These are phyloP conservation scores for Boletus bicolor DNA, from an alignment of 768 basidiomycete genomes.

Conservation along the genomic window DNA sequence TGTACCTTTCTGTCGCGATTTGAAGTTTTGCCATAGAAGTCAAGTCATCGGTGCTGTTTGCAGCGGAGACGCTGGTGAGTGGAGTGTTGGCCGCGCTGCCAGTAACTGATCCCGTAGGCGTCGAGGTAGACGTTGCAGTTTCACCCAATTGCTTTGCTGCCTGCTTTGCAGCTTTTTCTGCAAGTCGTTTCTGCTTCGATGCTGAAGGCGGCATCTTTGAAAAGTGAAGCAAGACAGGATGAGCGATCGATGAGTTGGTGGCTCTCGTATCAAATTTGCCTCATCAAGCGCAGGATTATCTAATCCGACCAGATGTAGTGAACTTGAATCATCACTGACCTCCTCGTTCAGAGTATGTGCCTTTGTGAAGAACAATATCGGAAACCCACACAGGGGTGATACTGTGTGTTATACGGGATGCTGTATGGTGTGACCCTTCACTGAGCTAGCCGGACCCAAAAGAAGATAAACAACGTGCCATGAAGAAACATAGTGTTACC, in stretches of 20 bases:
- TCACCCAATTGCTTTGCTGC: conserved; percentile 51
- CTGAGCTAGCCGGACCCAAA: no score
- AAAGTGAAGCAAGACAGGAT: conserved; percentile 9
- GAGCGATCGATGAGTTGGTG: conserved; percentile 25
- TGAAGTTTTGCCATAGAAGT: conserved; percentile 84
- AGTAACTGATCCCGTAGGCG: conserved; percentile 62
- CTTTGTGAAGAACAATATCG: no score
- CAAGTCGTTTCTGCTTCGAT: conserved; percentile 90
- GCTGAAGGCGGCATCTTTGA: conserved; percentile 68
- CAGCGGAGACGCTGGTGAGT: conserved; percentile 76
- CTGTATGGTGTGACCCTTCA: no score
- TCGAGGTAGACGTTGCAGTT: conserved; percentile 48
- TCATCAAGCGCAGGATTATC: conserved; percentile 25
- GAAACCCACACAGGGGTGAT: no score
- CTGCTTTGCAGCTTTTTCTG: conserved; percentile 89
- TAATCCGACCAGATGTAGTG: conserved; percentile 21
- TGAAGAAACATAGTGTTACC: no score
- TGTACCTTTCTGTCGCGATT: conserved; percentile 85
- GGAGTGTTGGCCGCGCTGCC: conserved; percentile 73
- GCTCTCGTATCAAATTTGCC: conserved; percentile 11
- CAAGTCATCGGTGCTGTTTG: conserved; percentile 77
- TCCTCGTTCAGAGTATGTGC: neutral
- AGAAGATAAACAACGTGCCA: no score
- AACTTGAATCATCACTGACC: neutral
- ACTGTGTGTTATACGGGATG: no score